Evolutionary conservation across 192 early-diverging fungal genomes (phyloP), one percentile per base, ranked within the genome.

Genomic region (Gonapodya prolifera): DNA sequence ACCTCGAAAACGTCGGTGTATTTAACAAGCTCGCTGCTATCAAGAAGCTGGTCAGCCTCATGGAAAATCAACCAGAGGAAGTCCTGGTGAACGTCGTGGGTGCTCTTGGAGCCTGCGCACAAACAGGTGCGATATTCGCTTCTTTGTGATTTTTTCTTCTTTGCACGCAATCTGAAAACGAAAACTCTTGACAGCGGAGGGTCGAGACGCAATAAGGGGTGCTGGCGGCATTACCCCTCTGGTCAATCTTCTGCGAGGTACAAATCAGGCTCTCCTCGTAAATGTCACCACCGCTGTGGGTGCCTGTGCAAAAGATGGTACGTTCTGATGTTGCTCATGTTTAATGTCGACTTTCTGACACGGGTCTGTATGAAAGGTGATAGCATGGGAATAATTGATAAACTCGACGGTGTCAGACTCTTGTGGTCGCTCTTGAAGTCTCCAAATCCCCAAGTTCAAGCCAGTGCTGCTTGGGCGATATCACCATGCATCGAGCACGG

Each of bases 31-130:
- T 90, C 34, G 87, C 86, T 76, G 86, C 86, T 1, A 90, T 90
- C 80, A 90, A 89, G 75, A 90, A 89, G 78, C 77, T 90, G 17
- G 87, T 90, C n/a, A 80, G 87, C 23, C 75, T 90, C 35, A 88
- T 90, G 86, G 89, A 90, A 70, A 89, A 87, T 74, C 89, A 90
- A 75, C 89, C 89, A 2, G 89, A 90, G 81, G 89, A 90, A 76
- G 89, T 90, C 35, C 80, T 90, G 17, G 88, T 90, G 30, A 90
- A 90, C 71, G 89, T 88, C 0, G 89, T 89, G 23, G 89, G 89
- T 69, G 89, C 89, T 0, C 78, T 90, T 23, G 88, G 88, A 0
- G 89, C 89, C 0, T 90, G 89, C 77, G 88, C 89, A 2, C 83
- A 90, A 81, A 86, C 85, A 30, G 78, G 88, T 89, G 76, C 78